Conservation (phyloP, 805 yeast genomes). For the Kuraishia capsulata region DNA sequence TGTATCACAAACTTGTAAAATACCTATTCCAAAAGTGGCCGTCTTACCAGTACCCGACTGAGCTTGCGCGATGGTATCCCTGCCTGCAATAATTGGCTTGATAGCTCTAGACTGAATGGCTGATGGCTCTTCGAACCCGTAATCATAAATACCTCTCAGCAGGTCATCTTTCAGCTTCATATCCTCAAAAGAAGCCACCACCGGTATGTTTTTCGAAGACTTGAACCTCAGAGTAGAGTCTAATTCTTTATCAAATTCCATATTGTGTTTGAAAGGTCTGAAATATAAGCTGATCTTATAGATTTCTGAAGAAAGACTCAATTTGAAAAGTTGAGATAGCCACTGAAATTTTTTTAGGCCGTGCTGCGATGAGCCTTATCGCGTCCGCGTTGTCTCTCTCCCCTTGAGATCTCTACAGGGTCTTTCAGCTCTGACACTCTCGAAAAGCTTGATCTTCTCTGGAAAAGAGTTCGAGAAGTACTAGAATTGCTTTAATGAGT, state of each 20-base stretch:
- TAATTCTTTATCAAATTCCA: constrained; percentile 53
- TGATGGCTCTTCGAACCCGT: constrained; percentile 76
- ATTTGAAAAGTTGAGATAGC: too few species aligned
- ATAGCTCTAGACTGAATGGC: constrained; percentile 81
- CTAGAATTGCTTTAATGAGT: too few species aligned
- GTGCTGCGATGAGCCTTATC: background rate
- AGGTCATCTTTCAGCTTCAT: constrained; percentile 60
- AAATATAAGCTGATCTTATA: too few species aligned
- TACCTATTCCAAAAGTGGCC: constrained; percentile 75
- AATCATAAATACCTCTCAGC: constrained; percentile 60
- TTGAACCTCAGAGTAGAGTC: constrained; percentile 56
- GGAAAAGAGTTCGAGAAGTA: too few species aligned
- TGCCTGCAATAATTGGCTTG: constrained; percentile 65
- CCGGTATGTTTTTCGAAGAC: constrained; percentile 46
- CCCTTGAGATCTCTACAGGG: background rate
- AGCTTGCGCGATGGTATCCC: constrained; percentile 75
- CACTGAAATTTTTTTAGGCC: background rate
- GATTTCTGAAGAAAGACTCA: too few species aligned
- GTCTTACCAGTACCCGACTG: constrained; percentile 90
- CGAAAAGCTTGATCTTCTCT: too few species aligned
- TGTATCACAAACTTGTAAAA: constrained; percentile 55
- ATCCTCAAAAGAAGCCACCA: constrained; percentile 56
- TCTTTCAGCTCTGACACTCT: too few species aligned
- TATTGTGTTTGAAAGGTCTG: too few species aligned
- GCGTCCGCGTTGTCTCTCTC: background rate